Conservation (phyloP, 768 basidiomycete genomes). For the Sarcomyxa edulis region DNA sequence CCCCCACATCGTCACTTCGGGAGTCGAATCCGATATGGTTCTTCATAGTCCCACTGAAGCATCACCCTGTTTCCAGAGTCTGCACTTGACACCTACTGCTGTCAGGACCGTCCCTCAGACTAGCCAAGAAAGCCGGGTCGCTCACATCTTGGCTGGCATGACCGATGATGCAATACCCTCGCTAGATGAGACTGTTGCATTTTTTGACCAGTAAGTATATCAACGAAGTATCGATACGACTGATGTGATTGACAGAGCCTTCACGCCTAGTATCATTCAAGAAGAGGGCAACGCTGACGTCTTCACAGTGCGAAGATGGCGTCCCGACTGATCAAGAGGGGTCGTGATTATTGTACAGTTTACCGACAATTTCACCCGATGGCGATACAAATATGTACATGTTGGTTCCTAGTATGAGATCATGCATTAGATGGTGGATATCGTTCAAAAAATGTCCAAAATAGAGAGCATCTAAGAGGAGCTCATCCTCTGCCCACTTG, state of each 20-base stretch:
- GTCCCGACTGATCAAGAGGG: too few species aligned
- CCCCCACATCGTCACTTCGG: conserved; percentile 62
- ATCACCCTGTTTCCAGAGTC: conserved; percentile 45
- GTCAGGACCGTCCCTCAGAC: conserved; percentile 40
- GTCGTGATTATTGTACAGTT: too few species aligned
- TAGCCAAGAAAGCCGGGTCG: conserved; percentile 22
- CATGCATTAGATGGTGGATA: too few species aligned
- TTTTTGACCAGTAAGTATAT: conserved; percentile 67
- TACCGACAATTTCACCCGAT: too few species aligned
- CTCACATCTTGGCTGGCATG: conserved; percentile 27
- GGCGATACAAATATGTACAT: too few species aligned
- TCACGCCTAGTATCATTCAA: conserved; percentile 43
- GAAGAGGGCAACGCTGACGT: conserved; percentile 55
- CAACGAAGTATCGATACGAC: neutral
- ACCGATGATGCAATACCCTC: conserved; percentile 27
- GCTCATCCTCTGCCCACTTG: too few species aligned
- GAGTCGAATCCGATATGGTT: conserved; percentile 65
- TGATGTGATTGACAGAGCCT: conserved; percentile 2
- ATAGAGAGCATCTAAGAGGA: too few species aligned
- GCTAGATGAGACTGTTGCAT: conserved; percentile 49
- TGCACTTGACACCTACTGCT: conserved; percentile 39
- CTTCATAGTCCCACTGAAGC: conserved; percentile 62
- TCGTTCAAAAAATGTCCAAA: too few species aligned
- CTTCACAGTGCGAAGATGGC: conserved; percentile 40
- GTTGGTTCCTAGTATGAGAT: too few species aligned